Base-by-base conservation (phyloP, 495 filamentous ascomycete species). In the Trichoderma virens region DNA sequence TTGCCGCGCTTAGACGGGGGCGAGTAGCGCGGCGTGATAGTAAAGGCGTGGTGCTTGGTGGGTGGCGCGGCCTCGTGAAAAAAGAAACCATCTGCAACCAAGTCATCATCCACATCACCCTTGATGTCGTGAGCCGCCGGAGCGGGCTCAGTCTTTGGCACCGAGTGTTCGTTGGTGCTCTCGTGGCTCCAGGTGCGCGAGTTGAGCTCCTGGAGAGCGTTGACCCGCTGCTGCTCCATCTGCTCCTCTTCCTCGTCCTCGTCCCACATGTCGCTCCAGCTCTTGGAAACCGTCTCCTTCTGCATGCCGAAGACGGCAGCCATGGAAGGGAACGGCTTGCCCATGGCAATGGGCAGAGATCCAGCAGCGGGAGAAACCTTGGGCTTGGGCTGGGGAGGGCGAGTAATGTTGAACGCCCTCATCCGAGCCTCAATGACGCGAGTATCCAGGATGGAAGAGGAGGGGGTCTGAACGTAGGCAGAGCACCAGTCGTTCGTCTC, bases 181-280 rank as follows among this genome's bases (percentile, higher is more conserved):
- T 91, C 89, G 59, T 90, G 87, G 69, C 90, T 93, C 86, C 86
- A 93, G 68, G 87, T 91, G 65, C 89, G 83, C 72, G 87, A 86
- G 72, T 92, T 92, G 73, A 89, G 81, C 74, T 88, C 86, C 70
- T 88, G 88, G 39, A 88, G 82, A 18, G 34, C 39, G n/a, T 18
- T 45, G n/a, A n/a, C 39, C 64, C 81, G 74, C 59, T 84, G 82
- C 73, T 90, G 83, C 20, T 83, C 82, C n/a, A n/a, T n/a, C 59
- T 82, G 75, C 61, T 78, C 76, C 67, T 94, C 88, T 67, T 89
- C 87, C 31, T 81, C 83, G 62, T 97, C 92, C 74, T 97, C 92
- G 64, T 97, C 92, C 88, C 90, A 97, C 67, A 97, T 81, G 75
- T 97, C 92, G 69, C 91, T 94, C 92, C 92, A 97, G 81, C 92